These are phyloP conservation scores for Neurospora africana DNA, from an alignment of 495 filamentous ascomycete species.

Conservation along the genomic window DNA sequence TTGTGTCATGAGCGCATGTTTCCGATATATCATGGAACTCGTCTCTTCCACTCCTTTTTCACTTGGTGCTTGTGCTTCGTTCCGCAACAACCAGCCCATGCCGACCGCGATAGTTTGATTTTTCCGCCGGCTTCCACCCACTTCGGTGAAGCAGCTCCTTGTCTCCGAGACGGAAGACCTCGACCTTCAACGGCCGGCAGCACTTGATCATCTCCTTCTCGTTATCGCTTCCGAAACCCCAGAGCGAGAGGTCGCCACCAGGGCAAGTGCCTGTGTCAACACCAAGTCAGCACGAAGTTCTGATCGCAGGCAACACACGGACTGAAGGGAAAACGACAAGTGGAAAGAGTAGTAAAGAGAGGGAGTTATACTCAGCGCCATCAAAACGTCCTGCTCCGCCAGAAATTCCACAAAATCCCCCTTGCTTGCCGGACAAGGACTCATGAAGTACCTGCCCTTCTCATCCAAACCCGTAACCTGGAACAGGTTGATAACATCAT, in stretches of 20 bases:
- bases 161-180: conserved; percentile 54
- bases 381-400: conserved; percentile 63
- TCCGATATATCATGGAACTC: not conserved
- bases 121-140: conserved; percentile 50
- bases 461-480: conserved; percentile 66
- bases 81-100: conserved; percentile 46
- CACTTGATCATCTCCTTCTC: conserved; percentile 57
- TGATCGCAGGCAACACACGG: not conserved
- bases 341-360: conserved; percentile 37
- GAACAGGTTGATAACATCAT: conserved; percentile 72
- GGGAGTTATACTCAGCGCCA: conserved; percentile 50
- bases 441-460: conserved; percentile 69
- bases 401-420: conserved; percentile 69
- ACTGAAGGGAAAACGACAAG: not conserved
- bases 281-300: conserved; percentile 14
- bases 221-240: conserved; percentile 62
- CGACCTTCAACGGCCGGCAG: conserved; percentile 61
- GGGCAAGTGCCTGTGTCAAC: conserved; percentile 30
- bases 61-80: not conserved
- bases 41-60: not conserved
- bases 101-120: conserved; percentile 50
- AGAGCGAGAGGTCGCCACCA: conserved; percentile 59
- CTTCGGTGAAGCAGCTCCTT: conserved; percentile 32
- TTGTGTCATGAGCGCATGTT: not conserved
- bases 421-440: conserved; percentile 51